A percentile compares a stretch with the other conserved stretches of the same genome.
Conservation (phyloP, 257 asterid genomes). For the Rhazya stricta region DNA sequence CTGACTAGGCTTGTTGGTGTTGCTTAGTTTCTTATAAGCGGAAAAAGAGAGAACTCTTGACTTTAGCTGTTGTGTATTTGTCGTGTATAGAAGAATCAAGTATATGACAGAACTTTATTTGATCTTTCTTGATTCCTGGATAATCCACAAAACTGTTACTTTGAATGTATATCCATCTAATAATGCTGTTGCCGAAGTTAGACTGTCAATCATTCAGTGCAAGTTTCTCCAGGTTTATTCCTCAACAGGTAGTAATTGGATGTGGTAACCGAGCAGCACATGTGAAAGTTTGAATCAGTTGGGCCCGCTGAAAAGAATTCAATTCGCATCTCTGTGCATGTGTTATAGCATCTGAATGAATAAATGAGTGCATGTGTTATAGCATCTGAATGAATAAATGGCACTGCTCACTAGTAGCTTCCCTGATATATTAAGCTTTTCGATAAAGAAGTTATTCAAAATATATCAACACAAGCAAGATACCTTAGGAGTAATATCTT, state of each 20-base stretch:
- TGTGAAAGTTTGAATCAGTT: neutral
- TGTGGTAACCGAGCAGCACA: neutral
- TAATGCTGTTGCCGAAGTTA: neutral
- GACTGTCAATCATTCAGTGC: neutral
- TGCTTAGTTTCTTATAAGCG: neutral
- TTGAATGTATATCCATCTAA: neutral
- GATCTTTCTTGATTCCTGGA: neutral
- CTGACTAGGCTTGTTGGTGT: neutral
- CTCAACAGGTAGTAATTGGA: no score
- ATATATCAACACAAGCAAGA: neutral
- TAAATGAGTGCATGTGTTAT: neutral
- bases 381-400: neutral
- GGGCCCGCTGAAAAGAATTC: neutral
- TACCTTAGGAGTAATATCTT: no score
- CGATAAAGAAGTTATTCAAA: neutral
- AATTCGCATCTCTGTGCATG: no score
- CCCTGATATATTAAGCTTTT: neutral
- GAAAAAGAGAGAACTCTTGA: neutral
- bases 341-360: neutral
- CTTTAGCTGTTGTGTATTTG: neutral
- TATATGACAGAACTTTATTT: no score
- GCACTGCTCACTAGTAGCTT: neutral
- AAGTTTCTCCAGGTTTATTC: no score
- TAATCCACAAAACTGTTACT: neutral
- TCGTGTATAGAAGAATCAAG: neutral